Conservation (phyloP, 2,329 filamentous ascomycete species). For the Purpureocillium takamizusanense region DNA sequence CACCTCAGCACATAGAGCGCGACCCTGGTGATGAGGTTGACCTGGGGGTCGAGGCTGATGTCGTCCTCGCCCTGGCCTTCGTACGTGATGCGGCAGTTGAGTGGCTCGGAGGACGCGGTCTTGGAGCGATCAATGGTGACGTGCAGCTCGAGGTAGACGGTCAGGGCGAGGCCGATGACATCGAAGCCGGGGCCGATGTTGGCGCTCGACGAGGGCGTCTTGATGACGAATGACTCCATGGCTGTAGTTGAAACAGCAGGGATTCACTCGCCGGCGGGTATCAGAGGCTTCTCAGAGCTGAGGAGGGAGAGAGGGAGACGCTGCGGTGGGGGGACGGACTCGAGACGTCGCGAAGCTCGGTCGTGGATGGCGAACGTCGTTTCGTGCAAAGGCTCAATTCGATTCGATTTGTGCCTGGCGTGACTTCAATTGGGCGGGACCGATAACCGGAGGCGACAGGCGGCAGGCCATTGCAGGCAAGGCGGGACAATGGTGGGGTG, state of each 20-base stretch:
- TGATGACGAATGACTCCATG: constrained; percentile 60
- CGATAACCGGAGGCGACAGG: too few relatives aligned
- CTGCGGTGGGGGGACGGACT: too few relatives aligned
- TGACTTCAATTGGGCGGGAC: too few relatives aligned
- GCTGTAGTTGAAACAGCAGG: constrained; percentile 17
- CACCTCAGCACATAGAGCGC: constrained; percentile 92
- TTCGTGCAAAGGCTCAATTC: too few relatives aligned
- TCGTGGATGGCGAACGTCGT: too few relatives aligned
- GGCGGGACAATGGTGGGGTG: too few relatives aligned
- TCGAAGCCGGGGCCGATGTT: constrained; percentile 98
- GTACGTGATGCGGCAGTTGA: constrained; percentile 88
- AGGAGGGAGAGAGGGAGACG: too few relatives aligned
- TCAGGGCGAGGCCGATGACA: constrained; percentile 90
- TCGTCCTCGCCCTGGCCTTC: constrained; percentile 72
- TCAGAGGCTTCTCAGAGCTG: too few relatives aligned
- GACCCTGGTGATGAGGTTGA: constrained; percentile 88
- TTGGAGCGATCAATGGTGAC: constrained; percentile 63
- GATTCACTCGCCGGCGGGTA: constrained; percentile 6
- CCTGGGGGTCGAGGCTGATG: constrained; percentile 74
- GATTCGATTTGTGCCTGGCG: too few relatives aligned
- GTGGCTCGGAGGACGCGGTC: constrained; percentile 45
- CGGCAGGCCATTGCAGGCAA: too few relatives aligned
- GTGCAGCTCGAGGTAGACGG: constrained; percentile 83
- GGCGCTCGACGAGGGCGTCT: constrained; percentile 87
- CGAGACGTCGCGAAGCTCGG: too few relatives aligned